Evolutionary conservation across 805 yeast genomes (phyloP).

Genomic region (Zygosaccharomyces kombuchaensis): DNA sequence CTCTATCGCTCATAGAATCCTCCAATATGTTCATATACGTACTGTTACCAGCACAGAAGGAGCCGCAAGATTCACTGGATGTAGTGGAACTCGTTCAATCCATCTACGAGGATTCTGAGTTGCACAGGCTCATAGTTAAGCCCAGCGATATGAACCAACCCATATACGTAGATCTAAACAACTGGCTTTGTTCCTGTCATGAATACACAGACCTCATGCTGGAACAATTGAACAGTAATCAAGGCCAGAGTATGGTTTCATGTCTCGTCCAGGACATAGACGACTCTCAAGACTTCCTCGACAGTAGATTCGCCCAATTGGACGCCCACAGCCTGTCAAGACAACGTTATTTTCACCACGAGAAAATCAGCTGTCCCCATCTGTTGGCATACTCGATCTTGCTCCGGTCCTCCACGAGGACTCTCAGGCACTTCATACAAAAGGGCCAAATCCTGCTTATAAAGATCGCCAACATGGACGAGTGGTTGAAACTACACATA

Average conservation of each 20-base stretch:
- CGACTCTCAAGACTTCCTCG: conserved; percentile 21
- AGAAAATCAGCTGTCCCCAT: conserved; percentile 33
- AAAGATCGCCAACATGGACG: conserved; percentile 29
- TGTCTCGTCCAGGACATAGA: conserved; percentile 16
- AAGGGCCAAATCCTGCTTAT: conserved; percentile 25
- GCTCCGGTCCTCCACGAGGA: conserved; percentile 18
- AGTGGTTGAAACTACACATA: conserved; percentile 35
- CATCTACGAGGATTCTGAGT: conserved; percentile 17
- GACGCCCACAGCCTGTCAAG: conserved; percentile 26
- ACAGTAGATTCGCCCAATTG: conserved; percentile 29
- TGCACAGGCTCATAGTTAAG: conserved; percentile 26
- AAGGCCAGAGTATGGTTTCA: conserved; percentile 5
- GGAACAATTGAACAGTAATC: conserved; percentile 8
- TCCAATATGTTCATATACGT: conserved; percentile 33
- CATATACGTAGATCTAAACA: conserved; percentile 28
- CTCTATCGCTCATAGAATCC: conserved; percentile 34
- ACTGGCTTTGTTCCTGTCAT: conserved; percentile 35
- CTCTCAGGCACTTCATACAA: conserved; percentile 22
- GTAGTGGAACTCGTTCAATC: conserved; percentile 4
- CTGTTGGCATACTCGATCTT: conserved; percentile 31
- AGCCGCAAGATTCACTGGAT: background rate
- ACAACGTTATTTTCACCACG: conserved; percentile 25
- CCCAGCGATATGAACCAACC: conserved; percentile 19
- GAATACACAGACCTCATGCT: conserved; percentile 27
- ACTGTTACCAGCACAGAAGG: conserved; percentile 12